phyloP scores from a whole-genome alignment of 306 rosid genomes.

The Prunus armeniaca region DNA sequence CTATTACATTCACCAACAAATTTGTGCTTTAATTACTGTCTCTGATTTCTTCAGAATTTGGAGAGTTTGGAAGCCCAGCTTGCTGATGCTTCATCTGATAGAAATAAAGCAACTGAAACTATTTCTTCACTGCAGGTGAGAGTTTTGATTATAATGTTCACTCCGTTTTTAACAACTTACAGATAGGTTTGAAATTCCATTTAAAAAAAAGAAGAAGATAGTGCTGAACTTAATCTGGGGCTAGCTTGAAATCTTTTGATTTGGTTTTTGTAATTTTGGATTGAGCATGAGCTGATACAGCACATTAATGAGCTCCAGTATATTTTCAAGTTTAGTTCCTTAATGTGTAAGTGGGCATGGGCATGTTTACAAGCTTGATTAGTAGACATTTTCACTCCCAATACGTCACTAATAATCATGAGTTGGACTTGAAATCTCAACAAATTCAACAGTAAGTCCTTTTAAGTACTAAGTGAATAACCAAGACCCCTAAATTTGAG shows the following conservation, averaged over 20 bases:
- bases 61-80: constrained; percentile 93
- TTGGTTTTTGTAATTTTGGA: not conserved
- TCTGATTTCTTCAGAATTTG: constrained; percentile 57
- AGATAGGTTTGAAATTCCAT: not conserved
- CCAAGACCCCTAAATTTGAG: not conserved
- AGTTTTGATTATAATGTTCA: constrained; percentile 23
- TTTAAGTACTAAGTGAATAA: not conserved
- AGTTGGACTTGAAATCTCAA: not conserved
- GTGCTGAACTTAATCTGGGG: not conserved
- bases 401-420: not conserved
- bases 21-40: constrained; percentile 18
- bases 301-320: not conserved
- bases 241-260: not conserved
- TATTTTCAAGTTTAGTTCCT: not conserved
- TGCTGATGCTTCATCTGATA: constrained; percentile 83
- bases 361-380: not conserved
- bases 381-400: not conserved
- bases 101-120: constrained; percentile 82
- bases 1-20: not conserved
- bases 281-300: constrained; percentile 6
- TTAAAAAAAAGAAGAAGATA: not conserved
- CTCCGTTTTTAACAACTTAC: constrained; percentile 5
- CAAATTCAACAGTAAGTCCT: not conserved
- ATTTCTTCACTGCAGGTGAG: constrained; percentile 89
- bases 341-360: not conserved